Evolutionary conservation across 2,329 filamentous ascomycete genomes (phyloP).

Genomic region (Talaromyces sp.): DNA sequence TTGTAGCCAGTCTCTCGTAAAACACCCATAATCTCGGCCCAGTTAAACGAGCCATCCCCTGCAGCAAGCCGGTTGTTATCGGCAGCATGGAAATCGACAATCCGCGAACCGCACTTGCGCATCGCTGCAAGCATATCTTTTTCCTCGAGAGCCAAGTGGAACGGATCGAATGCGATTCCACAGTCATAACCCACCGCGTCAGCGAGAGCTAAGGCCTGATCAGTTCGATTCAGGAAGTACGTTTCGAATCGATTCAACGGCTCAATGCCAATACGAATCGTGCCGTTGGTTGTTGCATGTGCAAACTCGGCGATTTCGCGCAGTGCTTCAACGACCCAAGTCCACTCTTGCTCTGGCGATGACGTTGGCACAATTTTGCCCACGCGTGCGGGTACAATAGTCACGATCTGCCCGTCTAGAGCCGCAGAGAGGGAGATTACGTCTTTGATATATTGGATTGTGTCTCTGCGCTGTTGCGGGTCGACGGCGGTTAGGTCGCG

Average conservation of each 20-base stretch:
- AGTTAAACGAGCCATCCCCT: constrained; percentile 6
- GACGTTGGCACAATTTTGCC: constrained; percentile 1
- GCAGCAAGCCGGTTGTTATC: constrained; percentile 7
- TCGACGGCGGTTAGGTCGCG: constrained; percentile 3
- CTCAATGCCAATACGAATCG: constrained; percentile 1
- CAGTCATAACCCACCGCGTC: constrained; percentile 1
- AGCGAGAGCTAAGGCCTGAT: constrained; percentile 4
- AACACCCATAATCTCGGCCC: background rate
- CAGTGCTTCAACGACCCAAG: constrained; percentile 2
- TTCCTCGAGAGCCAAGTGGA: constrained; percentile 6
- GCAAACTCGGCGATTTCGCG: constrained; percentile 5
- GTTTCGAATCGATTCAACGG: constrained; percentile 9
- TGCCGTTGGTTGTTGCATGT: background rate
- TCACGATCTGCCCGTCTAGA: constrained; percentile 2
- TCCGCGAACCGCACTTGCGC: background rate
- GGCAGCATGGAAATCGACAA: constrained; percentile 6
- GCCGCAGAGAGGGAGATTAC: constrained; percentile 4
- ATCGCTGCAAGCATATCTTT: constrained; percentile 4
- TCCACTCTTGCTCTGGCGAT: constrained; percentile 1
- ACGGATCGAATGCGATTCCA: constrained; percentile 7
- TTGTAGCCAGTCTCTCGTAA: constrained; percentile 3
- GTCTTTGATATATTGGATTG: constrained; percentile 6
- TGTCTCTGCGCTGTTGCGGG: background rate
- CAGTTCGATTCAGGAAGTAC: constrained; percentile 4
- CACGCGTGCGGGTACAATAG: constrained; percentile 4